A percentile compares a stretch with the other conserved stretches of the same genome.
Evolutionary conservation across 495 filamentous ascomycete genomes (phyloP).

Genomic region (Aspergillus leporis): DNA sequence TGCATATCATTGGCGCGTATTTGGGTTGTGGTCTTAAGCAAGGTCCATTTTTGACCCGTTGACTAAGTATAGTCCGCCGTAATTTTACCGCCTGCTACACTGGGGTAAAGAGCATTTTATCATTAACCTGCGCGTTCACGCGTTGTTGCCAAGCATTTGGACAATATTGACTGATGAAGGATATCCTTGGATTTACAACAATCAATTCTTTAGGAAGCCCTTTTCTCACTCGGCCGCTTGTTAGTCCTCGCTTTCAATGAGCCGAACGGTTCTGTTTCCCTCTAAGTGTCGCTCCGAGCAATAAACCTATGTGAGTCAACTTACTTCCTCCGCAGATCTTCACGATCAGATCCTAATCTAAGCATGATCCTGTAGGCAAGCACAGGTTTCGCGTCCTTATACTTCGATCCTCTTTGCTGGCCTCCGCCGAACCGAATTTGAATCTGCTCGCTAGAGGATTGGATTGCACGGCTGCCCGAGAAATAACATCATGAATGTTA

Average conservation of each 20-base stretch:
- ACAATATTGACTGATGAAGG: neutral
- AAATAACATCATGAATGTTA: neutral
- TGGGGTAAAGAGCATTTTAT: neutral
- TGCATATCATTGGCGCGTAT: too few species aligned
- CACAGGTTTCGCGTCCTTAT: neutral
- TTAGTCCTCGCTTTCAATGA: too few species aligned
- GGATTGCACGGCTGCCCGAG: neutral
- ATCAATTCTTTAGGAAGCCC: neutral
- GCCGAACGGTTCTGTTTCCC: too few species aligned
- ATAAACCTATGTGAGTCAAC: too few species aligned
- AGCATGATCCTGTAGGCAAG: neutral
- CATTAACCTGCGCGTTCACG: neutral
- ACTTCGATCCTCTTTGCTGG: neutral
- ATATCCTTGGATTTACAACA: neutral
- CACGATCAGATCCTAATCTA: too few species aligned
- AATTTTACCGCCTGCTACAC: slow-evolving; percentile 14
- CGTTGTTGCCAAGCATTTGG: neutral
- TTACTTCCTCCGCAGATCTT: too few species aligned
- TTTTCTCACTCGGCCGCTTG: neutral
- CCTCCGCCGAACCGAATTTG: neutral
- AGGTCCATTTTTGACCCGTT: too few species aligned
- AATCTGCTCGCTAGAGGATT: neutral
- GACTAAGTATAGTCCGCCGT: too few species aligned
- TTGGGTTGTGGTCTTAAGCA: too few species aligned
- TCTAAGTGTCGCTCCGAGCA: too few species aligned